A percentile compares a stretch with the other conserved stretches of the same genome.
phyloP scores from a whole-genome alignment of 2,329 filamentous ascomycete genomes.

The Penicillium concentricum region DNA sequence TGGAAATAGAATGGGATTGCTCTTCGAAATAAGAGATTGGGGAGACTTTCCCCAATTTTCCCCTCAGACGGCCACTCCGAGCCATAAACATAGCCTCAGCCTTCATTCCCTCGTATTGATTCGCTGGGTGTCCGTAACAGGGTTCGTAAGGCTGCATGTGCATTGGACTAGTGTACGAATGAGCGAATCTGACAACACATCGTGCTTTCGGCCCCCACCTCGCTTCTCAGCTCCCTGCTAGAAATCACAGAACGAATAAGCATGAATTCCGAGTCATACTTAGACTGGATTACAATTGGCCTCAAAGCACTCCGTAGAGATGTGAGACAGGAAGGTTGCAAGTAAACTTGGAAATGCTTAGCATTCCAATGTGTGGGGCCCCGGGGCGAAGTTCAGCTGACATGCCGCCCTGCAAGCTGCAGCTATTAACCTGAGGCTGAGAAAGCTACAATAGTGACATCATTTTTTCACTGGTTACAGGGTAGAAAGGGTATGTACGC shows the following conservation, averaged over 20 bases:
- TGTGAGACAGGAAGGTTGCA: no score
- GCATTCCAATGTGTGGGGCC: background rate
- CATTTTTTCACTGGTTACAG: background rate
- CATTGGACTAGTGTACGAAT: slow-evolving; percentile 19
- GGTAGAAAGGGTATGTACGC: slow-evolving; percentile 29
- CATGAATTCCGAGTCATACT: background rate
- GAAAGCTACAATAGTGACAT: slow-evolving; percentile 1
- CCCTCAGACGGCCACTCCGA: slow-evolving; percentile 10
- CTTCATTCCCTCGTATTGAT: background rate
- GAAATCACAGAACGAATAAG: background rate
- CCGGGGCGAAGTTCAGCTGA: slow-evolving; percentile 13
- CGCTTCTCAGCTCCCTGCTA: slow-evolving; percentile 12
- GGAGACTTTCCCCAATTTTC: background rate
- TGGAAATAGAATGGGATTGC: background rate
- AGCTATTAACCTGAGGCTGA: slow-evolving; percentile 2
- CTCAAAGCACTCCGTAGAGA: background rate
- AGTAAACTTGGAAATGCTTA: background rate
- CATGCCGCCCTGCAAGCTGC: no score
- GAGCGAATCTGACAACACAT: slow-evolving; percentile 3
- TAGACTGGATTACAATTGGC: background rate
- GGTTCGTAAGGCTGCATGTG: slow-evolving; percentile 26
- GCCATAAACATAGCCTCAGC: slow-evolving; percentile 5
- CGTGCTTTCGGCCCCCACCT: slow-evolving; percentile 17
- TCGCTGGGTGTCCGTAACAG: background rate
- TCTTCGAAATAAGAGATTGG: background rate